Percentiles rank a stretch among this genome's conserved stretches.
Evolutionary conservation across 2,329 filamentous ascomycete species (phyloP).

Genomic region (Neophaeococcomyces aloes): DNA sequence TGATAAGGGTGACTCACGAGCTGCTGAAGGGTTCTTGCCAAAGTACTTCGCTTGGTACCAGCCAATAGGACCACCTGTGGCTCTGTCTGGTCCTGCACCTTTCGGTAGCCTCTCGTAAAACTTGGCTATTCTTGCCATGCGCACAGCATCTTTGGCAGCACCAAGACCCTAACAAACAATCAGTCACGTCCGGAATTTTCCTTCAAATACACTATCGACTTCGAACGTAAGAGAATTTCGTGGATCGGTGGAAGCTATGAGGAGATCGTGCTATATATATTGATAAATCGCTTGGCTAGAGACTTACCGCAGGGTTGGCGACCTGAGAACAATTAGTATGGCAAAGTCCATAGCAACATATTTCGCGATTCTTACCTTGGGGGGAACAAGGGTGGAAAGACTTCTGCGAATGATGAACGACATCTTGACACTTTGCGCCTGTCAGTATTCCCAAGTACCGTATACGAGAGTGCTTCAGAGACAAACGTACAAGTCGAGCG

Average conservation of each 20-base stretch:
- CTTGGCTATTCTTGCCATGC: constrained; percentile 95
- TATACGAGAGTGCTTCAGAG: no score
- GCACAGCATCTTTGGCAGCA: constrained; percentile 84
- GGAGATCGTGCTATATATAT: no score
- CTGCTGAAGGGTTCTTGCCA: constrained; percentile 79
- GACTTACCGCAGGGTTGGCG: constrained; percentile 7
- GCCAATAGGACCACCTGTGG: constrained; percentile 72
- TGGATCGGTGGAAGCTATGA: no score
- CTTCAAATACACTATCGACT: neutral
- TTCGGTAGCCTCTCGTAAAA: constrained; percentile 99
- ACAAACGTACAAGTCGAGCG: no score
- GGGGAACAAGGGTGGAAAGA: constrained; percentile 97
- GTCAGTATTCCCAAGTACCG: no score
- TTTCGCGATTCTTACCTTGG: constrained; percentile 60
- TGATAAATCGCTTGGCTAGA: no score
- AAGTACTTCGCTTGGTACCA: constrained; percentile 85
- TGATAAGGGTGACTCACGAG: constrained; percentile 56
- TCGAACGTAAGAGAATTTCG: neutral
- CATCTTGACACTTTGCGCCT: no score
- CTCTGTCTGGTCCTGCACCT: constrained; percentile 71
- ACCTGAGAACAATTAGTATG: constrained; percentile 8
- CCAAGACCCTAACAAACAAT: constrained; percentile 64
- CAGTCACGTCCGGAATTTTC: neutral
- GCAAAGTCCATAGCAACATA: neutral
- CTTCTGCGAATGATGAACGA: constrained; percentile 82